Evolutionary conservation across 176 grass and related monocot genomes (phyloP).

Genomic region (Lolium rigidum): DNA sequence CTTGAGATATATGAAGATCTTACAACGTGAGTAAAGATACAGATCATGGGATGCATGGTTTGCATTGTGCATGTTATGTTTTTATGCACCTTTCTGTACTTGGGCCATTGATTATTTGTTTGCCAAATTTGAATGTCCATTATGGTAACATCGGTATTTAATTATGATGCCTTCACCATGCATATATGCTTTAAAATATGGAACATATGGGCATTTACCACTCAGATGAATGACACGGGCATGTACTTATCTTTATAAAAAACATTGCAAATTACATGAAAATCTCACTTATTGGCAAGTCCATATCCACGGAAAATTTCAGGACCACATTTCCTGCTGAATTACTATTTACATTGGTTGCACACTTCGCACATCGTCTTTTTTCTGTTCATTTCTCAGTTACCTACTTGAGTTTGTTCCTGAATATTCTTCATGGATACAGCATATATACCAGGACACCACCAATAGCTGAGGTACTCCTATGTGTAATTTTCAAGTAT

Average conservation of each 20-base stretch:
- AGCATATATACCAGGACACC: background rate
- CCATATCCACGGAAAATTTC: background rate
- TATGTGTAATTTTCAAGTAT: background rate
- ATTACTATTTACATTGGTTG: background rate
- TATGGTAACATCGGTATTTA: background rate
- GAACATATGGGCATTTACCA: background rate
- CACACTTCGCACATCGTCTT: background rate
- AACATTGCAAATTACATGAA: background rate
- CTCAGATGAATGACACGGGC: background rate
- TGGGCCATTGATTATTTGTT: background rate
- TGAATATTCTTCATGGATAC: background rate
- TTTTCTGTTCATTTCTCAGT: background rate
- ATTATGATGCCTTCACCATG: background rate
- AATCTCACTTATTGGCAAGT: background rate
- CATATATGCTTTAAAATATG: slow-evolving; percentile 2
- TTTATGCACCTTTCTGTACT: background rate
- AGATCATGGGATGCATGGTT: background rate
- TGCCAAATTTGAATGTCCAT: background rate
- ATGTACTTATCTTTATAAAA: background rate
- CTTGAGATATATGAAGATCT: background rate
- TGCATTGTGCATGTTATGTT: background rate
- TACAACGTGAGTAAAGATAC: background rate
- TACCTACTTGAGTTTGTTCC: background rate
- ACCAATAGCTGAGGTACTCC: background rate
- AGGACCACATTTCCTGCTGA: background rate